Evolutionary conservation across 2,329 filamentous ascomycete genomes (phyloP).

Genomic region (Penicillium crustosum): DNA sequence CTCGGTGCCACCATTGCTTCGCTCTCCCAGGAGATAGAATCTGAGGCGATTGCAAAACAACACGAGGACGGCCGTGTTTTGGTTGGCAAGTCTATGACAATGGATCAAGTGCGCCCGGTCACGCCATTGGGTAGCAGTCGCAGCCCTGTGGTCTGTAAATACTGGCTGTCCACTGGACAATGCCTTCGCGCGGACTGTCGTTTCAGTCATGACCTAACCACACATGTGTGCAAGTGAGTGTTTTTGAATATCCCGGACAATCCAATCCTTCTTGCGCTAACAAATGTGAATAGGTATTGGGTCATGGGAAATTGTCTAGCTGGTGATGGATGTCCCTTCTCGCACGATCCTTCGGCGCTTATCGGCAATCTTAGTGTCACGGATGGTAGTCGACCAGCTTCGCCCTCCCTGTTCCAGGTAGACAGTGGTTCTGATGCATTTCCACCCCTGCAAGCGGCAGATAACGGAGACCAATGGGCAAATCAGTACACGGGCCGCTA

Average conservation of each 20-base stretch:
- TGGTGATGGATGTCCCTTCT: constrained; percentile 92
- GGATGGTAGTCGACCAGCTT: constrained; percentile 49
- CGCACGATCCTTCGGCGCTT: constrained; percentile 86
- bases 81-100: constrained; percentile 85
- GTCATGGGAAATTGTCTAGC: constrained; percentile 93
- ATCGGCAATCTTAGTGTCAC: constrained; percentile 78
- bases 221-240: constrained; percentile 95
- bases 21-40: constrained; percentile 72
- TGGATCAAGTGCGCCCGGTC: constrained; percentile 67
- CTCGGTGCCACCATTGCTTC: constrained; percentile 86
- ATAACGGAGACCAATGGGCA: constrained; percentile 60
- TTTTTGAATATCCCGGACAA: not conserved
- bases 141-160: constrained; percentile 91
- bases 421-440: constrained; percentile 79
- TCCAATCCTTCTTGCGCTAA: constrained; percentile 22
- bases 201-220: constrained; percentile 94
- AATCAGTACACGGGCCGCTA: constrained; percentile 48
- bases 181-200: constrained; percentile 94
- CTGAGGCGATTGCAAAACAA: constrained; percentile 51
- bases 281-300: constrained; percentile 69
- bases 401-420: constrained; percentile 66
- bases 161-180: constrained; percentile 92
- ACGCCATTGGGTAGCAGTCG: constrained; percentile 77
- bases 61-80: constrained; percentile 65
- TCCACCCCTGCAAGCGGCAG: constrained; percentile 67